Evolutionary conservation across 2,329 filamentous ascomycete species (phyloP).

Genomic region (Alternaria angustiovoidea): DNA sequence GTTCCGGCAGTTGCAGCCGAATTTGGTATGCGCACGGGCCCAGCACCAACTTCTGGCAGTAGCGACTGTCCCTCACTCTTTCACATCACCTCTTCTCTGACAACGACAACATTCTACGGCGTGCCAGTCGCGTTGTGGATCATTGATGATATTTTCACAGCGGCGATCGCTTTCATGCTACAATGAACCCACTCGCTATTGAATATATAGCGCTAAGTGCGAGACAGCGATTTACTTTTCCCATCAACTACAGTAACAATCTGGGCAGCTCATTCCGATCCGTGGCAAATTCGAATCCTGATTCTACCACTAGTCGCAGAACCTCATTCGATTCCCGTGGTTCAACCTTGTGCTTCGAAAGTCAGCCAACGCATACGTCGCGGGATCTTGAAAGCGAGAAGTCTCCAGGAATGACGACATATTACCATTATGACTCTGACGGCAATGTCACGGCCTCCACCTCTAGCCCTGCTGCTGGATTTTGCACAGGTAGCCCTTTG

Average conservation of each 20-base stretch:
- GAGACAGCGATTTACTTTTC: neutral
- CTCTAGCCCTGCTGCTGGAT: neutral
- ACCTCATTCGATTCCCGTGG: neutral
- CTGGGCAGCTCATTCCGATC: neutral
- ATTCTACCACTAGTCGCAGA: neutral
- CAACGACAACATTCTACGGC: neutral
- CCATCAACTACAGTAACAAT: neutral
- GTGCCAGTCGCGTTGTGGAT: neutral
- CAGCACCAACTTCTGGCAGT: neutral
- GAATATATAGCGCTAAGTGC: neutral
- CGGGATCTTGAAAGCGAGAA: neutral
- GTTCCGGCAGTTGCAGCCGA: neutral
- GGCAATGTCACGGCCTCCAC: conserved; percentile 1
- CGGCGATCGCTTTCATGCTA: conserved; percentile 1
- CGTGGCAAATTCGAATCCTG: neutral
- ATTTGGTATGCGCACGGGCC: conserved; percentile 11
- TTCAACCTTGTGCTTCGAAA: neutral
- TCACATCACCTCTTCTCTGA: neutral
- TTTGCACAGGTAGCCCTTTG: neutral
- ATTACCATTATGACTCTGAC: conserved; percentile 10
- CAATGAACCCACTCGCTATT: conserved; percentile 4
- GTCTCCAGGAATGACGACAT: conserved; percentile 12
- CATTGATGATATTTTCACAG: neutral
- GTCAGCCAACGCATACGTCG: neutral
- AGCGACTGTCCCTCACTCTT: neutral